These are phyloP conservation scores for Gonapodya sp. DNA, from an alignment of 192 early-diverging fungal species.

Conservation along the genomic window DNA sequence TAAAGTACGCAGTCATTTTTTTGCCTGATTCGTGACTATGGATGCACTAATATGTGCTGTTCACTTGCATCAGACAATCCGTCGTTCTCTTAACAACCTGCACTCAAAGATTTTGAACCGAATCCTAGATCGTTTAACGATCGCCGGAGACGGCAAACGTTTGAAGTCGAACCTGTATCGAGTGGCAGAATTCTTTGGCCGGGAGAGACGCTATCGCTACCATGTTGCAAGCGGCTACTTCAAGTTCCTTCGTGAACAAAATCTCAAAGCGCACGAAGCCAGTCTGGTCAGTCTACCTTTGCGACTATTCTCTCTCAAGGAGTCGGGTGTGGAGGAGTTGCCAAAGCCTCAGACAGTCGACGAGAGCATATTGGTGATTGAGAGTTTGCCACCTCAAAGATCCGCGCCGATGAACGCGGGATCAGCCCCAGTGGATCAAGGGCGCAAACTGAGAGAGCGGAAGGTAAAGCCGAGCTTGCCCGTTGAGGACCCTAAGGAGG, in stretches of 20 bases:
- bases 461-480: not conserved
- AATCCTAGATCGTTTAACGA: not conserved
- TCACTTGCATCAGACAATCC: not conserved
- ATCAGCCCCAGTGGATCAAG: not conserved
- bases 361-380: not conserved
- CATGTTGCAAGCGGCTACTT: not conserved
- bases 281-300: not conserved
- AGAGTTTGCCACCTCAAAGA: not conserved
- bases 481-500: not conserved
- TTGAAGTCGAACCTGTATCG: not conserved
- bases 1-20: not conserved
- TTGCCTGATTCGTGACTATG: not conserved
- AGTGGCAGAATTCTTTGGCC: not conserved
- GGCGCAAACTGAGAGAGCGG: not conserved
- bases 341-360: too few relatives aligned
- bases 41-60: not conserved
- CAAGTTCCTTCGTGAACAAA: not conserved
- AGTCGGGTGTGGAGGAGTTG: too few relatives aligned
- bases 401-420: not conserved
- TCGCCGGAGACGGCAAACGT: not conserved
- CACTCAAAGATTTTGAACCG: not conserved
- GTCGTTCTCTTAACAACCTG: not conserved
- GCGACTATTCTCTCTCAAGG: too few relatives aligned
- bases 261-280: not conserved
- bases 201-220: not conserved